Evolutionary conservation across 495 filamentous ascomycete species (phyloP).

Genomic region (Clavariopsis aquatica): DNA sequence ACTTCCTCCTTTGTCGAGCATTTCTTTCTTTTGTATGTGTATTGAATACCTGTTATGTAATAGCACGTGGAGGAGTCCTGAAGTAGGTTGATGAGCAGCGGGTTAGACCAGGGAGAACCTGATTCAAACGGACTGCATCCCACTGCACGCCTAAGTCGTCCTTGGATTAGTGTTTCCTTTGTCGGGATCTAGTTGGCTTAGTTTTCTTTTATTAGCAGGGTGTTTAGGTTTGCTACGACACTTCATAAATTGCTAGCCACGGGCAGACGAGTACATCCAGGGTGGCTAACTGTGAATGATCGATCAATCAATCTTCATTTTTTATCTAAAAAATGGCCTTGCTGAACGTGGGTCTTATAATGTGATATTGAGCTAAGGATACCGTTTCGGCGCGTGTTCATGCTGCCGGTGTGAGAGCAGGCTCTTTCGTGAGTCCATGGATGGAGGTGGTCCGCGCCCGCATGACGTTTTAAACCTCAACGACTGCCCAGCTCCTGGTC

Average conservation of each 20-base stretch:
- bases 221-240: not conserved
- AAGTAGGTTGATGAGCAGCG: not conserved
- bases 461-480: constrained; percentile 7
- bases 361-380: no score
- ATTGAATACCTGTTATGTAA: not conserved
- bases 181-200: not conserved
- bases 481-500: not conserved
- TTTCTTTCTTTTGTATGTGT: constrained; percentile 1
- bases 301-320: no score
- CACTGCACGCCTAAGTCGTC: not conserved
- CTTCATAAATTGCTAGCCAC: not conserved
- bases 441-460: not conserved
- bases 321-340: no score
- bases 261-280: not conserved
- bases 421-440: no score
- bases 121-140: not conserved
- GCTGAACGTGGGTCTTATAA: no score
- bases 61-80: not conserved
- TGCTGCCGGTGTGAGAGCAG: no score
- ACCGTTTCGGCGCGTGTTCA: no score
- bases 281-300: not conserved
- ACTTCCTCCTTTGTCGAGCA: not conserved
- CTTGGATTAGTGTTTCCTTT: not conserved
- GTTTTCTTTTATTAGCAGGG: no score
- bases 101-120: no score